Percentiles rank a stretch among this genome's conserved stretches.
These are phyloP conservation scores for Pistacia vera DNA, from an alignment of 345 rosid species.

Conservation along the genomic window DNA sequence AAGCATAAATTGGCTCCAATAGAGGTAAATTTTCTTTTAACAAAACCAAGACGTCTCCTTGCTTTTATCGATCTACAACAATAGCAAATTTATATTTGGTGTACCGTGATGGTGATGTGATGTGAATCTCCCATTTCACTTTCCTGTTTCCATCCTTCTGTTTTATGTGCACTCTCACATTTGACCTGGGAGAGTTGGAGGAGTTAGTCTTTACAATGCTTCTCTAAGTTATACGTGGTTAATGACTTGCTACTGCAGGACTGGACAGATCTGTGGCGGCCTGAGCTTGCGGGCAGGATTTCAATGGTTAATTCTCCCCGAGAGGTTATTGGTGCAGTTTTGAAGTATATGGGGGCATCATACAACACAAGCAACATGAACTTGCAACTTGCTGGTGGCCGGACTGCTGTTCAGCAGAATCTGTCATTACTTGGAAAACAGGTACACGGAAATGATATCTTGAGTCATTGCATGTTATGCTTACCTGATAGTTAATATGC, in stretches of 20 bases:
- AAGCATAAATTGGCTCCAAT: conserved; percentile 72
- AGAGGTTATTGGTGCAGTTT: conserved; percentile 83
- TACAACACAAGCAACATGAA: conserved; percentile 68
- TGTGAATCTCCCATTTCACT: neutral
- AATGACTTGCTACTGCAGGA: conserved; percentile 50
- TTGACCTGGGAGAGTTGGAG: no score
- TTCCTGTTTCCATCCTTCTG: neutral
- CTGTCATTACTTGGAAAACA: conserved; percentile 65
- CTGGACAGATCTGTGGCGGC: conserved; percentile 92
- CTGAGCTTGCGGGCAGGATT: conserved; percentile 82
- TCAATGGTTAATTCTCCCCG: conserved; percentile 89
- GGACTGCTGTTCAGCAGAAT: conserved; percentile 60
- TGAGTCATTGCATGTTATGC: neutral
- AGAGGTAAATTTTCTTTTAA: conserved; percentile 46
- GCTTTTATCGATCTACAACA: neutral
- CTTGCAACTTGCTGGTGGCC: conserved; percentile 77
- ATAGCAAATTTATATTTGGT: neutral
- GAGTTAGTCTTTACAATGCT: neutral
- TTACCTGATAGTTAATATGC: neutral
- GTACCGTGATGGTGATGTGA: neutral
- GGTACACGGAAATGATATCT: conserved; percentile 36
- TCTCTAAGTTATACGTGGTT: neutral
- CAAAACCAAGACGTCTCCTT: neutral
- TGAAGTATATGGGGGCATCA: conserved; percentile 90
- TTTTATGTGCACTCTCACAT: neutral